Evolutionary conservation across 176 grass and related monocot genomes (phyloP).

Genomic region (Themeda triandra): DNA sequence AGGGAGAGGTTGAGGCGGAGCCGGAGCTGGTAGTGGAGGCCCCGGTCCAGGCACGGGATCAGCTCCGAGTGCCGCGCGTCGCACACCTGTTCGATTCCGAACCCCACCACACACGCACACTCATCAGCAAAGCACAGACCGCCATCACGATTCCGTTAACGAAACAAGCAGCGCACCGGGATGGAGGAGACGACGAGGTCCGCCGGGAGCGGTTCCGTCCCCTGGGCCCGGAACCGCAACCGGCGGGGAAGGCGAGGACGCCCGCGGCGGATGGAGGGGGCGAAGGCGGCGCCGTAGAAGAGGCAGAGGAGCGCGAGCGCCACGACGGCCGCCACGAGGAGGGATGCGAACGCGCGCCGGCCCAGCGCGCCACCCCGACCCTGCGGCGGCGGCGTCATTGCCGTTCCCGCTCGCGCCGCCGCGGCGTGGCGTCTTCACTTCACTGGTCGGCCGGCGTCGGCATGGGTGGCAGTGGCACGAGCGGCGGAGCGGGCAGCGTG

Average conservation of each 20-base stretch:
- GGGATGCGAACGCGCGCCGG: constrained; percentile 49
- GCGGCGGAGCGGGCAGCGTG: neutral
- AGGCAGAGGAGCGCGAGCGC: constrained; percentile 79
- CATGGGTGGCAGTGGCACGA: neutral
- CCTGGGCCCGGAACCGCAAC: neutral
- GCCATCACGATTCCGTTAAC: neutral
- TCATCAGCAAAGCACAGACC: neutral
- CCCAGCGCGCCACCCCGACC: neutral
- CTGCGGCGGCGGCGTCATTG: constrained; percentile 31
- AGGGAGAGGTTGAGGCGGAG: constrained; percentile 65
- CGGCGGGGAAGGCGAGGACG: neutral
- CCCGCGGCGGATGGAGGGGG: constrained; percentile 37
- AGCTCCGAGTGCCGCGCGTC: constrained; percentile 62
- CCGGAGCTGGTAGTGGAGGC: constrained; percentile 59
- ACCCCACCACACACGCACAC: neutral
- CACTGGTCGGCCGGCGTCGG: neutral
- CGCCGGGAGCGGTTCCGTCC: constrained; percentile 1
- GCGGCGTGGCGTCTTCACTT: neutral
- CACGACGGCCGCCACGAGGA: constrained; percentile 38
- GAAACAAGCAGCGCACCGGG: constrained; percentile 37
- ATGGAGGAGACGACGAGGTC: constrained; percentile 48
- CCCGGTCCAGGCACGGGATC: constrained; percentile 73
- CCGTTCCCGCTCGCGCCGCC: neutral
- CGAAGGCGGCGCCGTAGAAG: constrained; percentile 74
- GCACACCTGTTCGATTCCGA: constrained; percentile 47